Conservation (phyloP, 1,139 yeast species). For the Martiniozyma asiatica region DNA sequence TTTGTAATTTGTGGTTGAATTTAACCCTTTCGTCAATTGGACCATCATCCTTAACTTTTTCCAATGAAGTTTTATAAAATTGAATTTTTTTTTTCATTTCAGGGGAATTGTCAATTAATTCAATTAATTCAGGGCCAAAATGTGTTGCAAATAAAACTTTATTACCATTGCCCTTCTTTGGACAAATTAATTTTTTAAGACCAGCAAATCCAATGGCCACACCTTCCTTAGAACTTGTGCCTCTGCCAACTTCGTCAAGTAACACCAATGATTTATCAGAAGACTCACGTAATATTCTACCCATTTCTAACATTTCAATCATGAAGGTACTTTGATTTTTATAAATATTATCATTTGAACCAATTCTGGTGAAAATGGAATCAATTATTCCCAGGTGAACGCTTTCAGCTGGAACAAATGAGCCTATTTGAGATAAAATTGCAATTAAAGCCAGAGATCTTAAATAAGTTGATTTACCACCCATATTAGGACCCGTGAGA, state of each 20-base stretch:
- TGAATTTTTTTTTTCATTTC: constrained; percentile 21
- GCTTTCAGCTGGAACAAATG: constrained; percentile 67
- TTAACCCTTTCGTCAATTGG: constrained; percentile 28
- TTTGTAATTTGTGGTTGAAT: constrained; percentile 53
- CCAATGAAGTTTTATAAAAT: constrained; percentile 43
- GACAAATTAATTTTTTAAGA: constrained; percentile 40
- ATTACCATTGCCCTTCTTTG: constrained; percentile 56
- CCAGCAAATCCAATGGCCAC: constrained; percentile 83
- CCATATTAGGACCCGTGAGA: constrained; percentile 95
- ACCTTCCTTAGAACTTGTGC: constrained; percentile 86
- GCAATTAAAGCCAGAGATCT: constrained; percentile 81
- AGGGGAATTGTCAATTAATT: constrained; percentile 27
- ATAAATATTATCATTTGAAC: constrained; percentile 83
- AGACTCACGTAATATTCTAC: constrained; percentile 65
- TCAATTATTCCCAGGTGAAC: constrained; percentile 78
- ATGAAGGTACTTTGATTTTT: constrained; percentile 86
- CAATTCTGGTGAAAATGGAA: constrained; percentile 75
- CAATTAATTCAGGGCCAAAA: constrained; percentile 59
- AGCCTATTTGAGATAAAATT: constrained; percentile 82
- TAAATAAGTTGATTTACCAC: constrained; percentile 86
- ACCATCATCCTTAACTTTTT: constrained; percentile 14
- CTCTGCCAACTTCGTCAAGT: constrained; percentile 93
- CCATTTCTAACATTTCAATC: constrained; percentile 97
- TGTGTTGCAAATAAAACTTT: constrained; percentile 89
- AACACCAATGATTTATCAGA: constrained; percentile 71